Conservation (phyloP, 2,329 filamentous ascomycete species). For the Fusarium subglutinans region DNA sequence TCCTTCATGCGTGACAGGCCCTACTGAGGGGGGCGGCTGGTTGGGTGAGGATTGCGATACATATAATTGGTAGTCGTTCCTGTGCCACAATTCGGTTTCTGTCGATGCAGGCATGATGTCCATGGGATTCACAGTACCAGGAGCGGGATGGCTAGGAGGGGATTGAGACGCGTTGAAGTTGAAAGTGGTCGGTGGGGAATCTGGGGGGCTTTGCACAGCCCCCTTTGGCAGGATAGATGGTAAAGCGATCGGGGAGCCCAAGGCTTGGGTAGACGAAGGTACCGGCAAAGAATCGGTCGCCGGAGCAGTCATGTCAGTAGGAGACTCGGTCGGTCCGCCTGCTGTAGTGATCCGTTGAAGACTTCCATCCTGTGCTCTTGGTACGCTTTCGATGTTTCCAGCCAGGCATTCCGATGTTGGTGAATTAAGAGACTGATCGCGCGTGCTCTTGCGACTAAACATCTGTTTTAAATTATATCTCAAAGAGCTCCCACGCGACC, state of each 20-base stretch:
- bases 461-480: conserved; percentile 49
- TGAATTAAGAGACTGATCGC: conserved; percentile 44
- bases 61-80: conserved; percentile 50
- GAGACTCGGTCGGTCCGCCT: conserved; percentile 44
- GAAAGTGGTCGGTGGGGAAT: conserved; percentile 38
- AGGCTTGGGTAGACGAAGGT: conserved; percentile 18
- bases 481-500: conserved; percentile 49
- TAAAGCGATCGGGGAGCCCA: conserved; percentile 39
- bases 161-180: conserved; percentile 42
- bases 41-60: conserved; percentile 42
- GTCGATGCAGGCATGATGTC: conserved; percentile 60
- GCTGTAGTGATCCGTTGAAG: conserved; percentile 39
- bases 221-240: conserved; percentile 23
- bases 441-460: conserved; percentile 48
- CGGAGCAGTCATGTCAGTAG: conserved; percentile 42
- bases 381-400: conserved; percentile 23
- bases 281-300: conserved; percentile 22
- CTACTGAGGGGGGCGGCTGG: conserved; percentile 18
- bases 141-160: conserved; percentile 49
- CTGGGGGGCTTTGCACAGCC: conserved; percentile 38
- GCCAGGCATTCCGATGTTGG: conserved; percentile 34
- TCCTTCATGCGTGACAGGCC: conserved; percentile 20
- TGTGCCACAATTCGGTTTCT: conserved; percentile 50
- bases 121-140: conserved; percentile 63
- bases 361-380: conserved; percentile 23